Conservation (phyloP, 441 rosid genomes). For the Manihot esculenta region DNA sequence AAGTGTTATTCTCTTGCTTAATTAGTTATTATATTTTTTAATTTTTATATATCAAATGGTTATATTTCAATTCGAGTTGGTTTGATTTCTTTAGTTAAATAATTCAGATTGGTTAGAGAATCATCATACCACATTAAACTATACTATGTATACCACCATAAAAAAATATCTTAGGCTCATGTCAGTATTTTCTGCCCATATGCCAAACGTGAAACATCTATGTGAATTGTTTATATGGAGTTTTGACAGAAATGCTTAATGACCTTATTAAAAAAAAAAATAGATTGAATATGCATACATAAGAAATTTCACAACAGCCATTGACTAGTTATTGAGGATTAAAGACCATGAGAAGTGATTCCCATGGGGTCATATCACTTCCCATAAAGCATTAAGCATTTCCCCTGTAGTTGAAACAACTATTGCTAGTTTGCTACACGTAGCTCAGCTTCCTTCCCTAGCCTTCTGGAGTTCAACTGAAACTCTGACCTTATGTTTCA, state of each 20-base stretch:
- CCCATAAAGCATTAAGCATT: neutral
- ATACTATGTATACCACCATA: too few species aligned
- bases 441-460: neutral
- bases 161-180: neutral
- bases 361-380: neutral
- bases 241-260: neutral
- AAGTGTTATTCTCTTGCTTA: too few species aligned
- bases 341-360: neutral
- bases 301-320: neutral
- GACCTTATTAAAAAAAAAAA: neutral
- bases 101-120: too few species aligned
- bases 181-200: neutral
- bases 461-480: neutral
- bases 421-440: neutral
- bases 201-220: neutral
- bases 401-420: neutral
- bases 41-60: too few species aligned
- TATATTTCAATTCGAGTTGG: too few species aligned
- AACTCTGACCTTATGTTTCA: neutral
- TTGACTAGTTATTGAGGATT: neutral
- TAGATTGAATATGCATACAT: too few species aligned
- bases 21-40: too few species aligned
- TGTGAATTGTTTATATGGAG: neutral
- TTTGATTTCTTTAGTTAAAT: too few species aligned
- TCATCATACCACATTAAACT: too few species aligned